phyloP scores from a whole-genome alignment of 2,329 filamentous ascomycete species.

The Exophiala viscosa region DNA sequence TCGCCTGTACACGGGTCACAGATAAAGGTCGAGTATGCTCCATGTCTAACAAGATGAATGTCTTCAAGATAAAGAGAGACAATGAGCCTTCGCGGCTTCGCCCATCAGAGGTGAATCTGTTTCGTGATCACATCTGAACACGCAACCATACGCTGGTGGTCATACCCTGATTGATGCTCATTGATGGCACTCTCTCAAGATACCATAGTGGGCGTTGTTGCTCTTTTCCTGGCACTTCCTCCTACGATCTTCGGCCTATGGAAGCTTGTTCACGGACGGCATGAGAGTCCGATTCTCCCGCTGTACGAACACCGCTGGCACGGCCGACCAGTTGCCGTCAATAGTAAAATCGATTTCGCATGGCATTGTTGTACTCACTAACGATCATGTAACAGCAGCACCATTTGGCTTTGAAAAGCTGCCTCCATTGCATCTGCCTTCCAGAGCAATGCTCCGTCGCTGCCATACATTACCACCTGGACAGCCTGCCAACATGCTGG shows the following conservation, averaged over 20 bases:
- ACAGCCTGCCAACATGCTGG: too few relatives aligned
- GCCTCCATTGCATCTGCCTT: too few relatives aligned
- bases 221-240: constrained; percentile 7
- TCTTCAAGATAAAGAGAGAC: too few relatives aligned
- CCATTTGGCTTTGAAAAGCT: not conserved
- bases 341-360: not conserved
- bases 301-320: not conserved
- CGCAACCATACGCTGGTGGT: too few relatives aligned
- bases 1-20: too few relatives aligned
- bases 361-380: not conserved
- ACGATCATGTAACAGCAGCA: not conserved
- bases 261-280: not conserved
- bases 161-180: not conserved
- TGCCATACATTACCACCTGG: too few relatives aligned
- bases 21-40: too few relatives aligned
- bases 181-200: constrained; percentile 11
- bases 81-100: too few relatives aligned
- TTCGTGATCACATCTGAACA: too few relatives aligned
- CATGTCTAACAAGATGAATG: too few relatives aligned
- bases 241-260: constrained; percentile 1
- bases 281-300: not conserved
- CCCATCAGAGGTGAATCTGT: too few relatives aligned
- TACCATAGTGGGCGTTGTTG: constrained; percentile 10
- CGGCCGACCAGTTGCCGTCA: not conserved
- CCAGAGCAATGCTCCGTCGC: too few relatives aligned